Conservation (phyloP, 106 monocot genomes). For the Dendrobium chrysotoxum region DNA sequence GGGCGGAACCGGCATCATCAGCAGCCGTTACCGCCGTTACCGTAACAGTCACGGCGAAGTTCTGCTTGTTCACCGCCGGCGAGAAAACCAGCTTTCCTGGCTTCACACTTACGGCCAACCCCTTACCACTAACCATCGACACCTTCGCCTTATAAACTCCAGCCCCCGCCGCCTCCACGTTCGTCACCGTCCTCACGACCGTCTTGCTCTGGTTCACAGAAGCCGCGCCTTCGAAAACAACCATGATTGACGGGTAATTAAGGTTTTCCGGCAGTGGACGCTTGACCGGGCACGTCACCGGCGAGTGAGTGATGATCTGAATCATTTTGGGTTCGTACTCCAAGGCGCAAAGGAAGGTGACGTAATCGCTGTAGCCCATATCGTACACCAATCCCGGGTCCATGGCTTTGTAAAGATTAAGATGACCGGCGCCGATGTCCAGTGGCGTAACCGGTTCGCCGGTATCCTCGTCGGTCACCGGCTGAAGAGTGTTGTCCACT, state of each 20-base stretch:
- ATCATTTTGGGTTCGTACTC: conserved; percentile 62
- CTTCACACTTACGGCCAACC: conserved; percentile 54
- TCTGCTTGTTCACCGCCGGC: conserved; percentile 31
- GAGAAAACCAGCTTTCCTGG: conserved; percentile 71
- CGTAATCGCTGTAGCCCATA: conserved; percentile 53
- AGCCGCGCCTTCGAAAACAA: conserved; percentile 36
- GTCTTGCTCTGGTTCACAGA: conserved; percentile 34
- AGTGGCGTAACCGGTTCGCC: conserved; percentile 48
- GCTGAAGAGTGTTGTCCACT: conserved; percentile 47
- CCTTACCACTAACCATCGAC: conserved; percentile 40
- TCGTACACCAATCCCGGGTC: conserved; percentile 93
- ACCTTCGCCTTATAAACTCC: conserved; percentile 49
- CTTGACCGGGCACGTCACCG: conserved; percentile 50
- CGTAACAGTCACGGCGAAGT: conserved; percentile 48
- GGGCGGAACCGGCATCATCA: background rate
- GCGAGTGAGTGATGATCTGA: conserved; percentile 68
- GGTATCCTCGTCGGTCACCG: conserved; percentile 62
- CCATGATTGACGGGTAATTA: conserved; percentile 86
- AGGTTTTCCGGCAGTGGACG: conserved; percentile 42
- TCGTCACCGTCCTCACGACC: conserved; percentile 61
- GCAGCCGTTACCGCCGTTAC: conserved; percentile 9
- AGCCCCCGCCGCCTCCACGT: conserved; percentile 40
- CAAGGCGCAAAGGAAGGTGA: conserved; percentile 73
- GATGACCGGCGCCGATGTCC: conserved; percentile 71
- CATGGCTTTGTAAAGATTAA: conserved; percentile 64